Evolutionary conservation across 164 flowering plant genomes (phyloP), one percentile per base, ranked within the genome.

Genomic region (Kalanchoe fedtschenkoi): DNA sequence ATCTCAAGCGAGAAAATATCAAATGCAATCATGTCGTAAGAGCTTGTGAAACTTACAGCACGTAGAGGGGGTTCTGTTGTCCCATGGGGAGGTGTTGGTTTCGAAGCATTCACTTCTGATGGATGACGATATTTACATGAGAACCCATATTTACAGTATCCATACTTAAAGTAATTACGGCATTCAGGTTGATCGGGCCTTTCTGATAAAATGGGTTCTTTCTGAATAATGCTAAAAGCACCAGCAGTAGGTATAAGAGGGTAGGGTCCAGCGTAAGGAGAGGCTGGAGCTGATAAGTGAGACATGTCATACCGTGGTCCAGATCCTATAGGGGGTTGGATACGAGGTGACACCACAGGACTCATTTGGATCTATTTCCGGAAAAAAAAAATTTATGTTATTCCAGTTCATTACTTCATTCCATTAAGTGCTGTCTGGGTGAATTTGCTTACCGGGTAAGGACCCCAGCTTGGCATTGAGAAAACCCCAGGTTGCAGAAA

Each of bases 171-270:
- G 75, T 81, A 93, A 71, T 82, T 77, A 61, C 77, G 89, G 64
- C 97, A 90, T 71, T 93, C 96, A 65, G 87, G 91, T 72, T 83
- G 84, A 19, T 88, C 97, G 33, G 95, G 97, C 70, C 97, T 80
- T 67, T 90, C 91, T 0, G 99, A 95, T 70, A 77, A 88, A 41
- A 65, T 11, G 9, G 62, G 76, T 63, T 85, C 96, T 77, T 74
- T 88, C 65, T 79, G 91, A 59, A 46, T 69, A 62, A 74, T 74
- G 74, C 78, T 77, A 60, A 88, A 78, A 75, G 83, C 74, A 28
- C 77, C 86, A 64, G 66, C 43, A 62, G 79, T 65, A 54, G 82
- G 79, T 53, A 70, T 6, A 28, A 81, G 54, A 42, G 71, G 71
- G 70, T 77, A 83, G 15, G 77, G 58, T 66, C 83, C 90, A 28